A percentile compares a stretch with the other conserved stretches of the same genome.
Conservation (phyloP, 2,329 filamentous ascomycete species). For the Metarhizium brunneum region DNA sequence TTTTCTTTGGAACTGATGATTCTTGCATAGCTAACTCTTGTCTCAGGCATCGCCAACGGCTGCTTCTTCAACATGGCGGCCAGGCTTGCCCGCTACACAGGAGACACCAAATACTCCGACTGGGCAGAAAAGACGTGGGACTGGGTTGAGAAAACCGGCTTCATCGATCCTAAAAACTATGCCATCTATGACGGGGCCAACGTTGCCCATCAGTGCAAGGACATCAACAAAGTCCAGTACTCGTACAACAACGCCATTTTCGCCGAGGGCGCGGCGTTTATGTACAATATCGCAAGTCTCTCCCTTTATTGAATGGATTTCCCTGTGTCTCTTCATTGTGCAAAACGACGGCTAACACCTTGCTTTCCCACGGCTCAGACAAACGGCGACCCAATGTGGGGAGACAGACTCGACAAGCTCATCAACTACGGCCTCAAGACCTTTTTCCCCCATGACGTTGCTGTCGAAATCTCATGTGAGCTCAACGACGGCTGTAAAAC, state of each 20-base stretch:
- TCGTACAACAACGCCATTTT: conserved; percentile 57
- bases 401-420: conserved; percentile 43
- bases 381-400: conserved; percentile 46
- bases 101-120: neutral
- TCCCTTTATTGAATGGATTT: neutral
- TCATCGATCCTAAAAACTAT: conserved; percentile 50
- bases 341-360: neutral
- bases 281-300: conserved; percentile 52
- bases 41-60: conserved; percentile 19
- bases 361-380: conserved; percentile 25
- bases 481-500: conserved; percentile 36
- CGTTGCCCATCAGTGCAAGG: conserved; percentile 47
- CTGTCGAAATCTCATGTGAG: conserved; percentile 61
- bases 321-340: too few species aligned
- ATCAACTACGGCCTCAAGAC: conserved; percentile 36
- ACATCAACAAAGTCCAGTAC: conserved; percentile 53
- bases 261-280: conserved; percentile 52
- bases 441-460: conserved; percentile 49
- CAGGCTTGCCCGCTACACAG: neutral
- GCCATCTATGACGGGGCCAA: conserved; percentile 57
- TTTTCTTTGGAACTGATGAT: neutral
- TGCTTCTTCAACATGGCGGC: neutral
- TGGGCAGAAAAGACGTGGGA: conserved; percentile 50
- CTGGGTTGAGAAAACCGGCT: conserved; percentile 44
- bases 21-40: too few species aligned